Evolutionary conservation across 176 grass and related monocot genomes (phyloP).

Genomic region (Pharus latifolius): DNA sequence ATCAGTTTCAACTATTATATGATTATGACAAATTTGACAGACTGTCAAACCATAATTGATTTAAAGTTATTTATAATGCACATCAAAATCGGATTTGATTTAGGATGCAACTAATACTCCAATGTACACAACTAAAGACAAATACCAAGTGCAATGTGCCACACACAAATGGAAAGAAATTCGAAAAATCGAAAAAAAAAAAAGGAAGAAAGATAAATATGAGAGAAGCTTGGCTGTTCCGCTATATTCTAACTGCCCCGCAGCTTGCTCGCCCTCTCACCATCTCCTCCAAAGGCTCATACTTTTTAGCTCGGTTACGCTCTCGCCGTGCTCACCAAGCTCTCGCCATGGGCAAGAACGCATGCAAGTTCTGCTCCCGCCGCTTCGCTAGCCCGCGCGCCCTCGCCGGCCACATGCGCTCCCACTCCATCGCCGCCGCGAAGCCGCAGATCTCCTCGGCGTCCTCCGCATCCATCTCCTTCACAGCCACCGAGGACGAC

Average conservation of each 20-base stretch:
- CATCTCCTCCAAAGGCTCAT: constrained; percentile 14
- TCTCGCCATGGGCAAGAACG: constrained; percentile 50
- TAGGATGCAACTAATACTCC: no score
- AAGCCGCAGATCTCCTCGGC: constrained; percentile 34
- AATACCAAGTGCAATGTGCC: no score
- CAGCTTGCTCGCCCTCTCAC: constrained; percentile 37
- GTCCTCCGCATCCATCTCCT: constrained; percentile 34
- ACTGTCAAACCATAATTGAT: no score
- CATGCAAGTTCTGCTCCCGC: constrained; percentile 66
- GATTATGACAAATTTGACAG: no score
- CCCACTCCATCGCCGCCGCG: constrained; percentile 31
- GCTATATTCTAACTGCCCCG: constrained; percentile 41
- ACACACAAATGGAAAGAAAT: background rate
- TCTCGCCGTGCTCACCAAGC: constrained; percentile 20
- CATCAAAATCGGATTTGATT: no score
- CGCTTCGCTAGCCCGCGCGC: constrained; percentile 60
- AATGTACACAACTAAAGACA: no score
- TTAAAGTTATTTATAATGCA: no score
- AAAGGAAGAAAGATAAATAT: constrained; percentile 6
- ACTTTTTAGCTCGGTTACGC: constrained; percentile 18
- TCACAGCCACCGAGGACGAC: background rate
- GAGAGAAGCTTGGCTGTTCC: constrained; percentile 12
- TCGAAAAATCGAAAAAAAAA: background rate
- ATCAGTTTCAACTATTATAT: no score
- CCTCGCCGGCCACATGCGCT: constrained; percentile 76